phyloP scores from a whole-genome alignment of 2,329 filamentous ascomycete genomes.

The Penicillium psychrosexuale region DNA sequence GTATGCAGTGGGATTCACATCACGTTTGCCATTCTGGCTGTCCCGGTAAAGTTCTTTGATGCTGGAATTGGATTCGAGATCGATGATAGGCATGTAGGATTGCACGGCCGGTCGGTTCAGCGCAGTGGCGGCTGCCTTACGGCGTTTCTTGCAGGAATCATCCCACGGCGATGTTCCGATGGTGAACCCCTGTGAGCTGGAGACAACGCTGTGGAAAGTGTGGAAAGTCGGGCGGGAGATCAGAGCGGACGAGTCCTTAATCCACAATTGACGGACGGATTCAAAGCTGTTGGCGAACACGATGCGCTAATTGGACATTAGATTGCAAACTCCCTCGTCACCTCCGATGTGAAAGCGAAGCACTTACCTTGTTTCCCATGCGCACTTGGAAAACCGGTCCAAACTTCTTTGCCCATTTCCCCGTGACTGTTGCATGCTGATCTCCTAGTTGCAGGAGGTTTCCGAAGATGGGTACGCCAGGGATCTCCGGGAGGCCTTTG shows the following conservation, averaged over 20 bases:
- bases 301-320: slow-evolving; percentile 51
- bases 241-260: slow-evolving; percentile 72
- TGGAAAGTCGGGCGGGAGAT: slow-evolving; percentile 76
- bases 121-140: slow-evolving; percentile 75
- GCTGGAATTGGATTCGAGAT: slow-evolving; percentile 68
- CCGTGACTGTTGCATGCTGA: slow-evolving; percentile 55
- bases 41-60: slow-evolving; percentile 70
- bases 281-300: slow-evolving; percentile 78
- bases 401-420: slow-evolving; percentile 58
- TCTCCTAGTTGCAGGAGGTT: slow-evolving; percentile 60
- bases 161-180: slow-evolving; percentile 84
- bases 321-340: background rate
- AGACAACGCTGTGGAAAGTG: slow-evolving; percentile 78
- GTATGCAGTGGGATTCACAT: slow-evolving; percentile 69
- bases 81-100: slow-evolving; percentile 78
- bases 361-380: slow-evolving; percentile 62
- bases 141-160: slow-evolving; percentile 70
- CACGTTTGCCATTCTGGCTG: slow-evolving; percentile 57
- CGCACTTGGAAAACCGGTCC: slow-evolving; percentile 65
- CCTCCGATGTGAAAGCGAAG: background rate
- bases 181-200: slow-evolving; percentile 72
- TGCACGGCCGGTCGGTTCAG: slow-evolving; percentile 73
- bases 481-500: slow-evolving; percentile 60
- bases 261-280: slow-evolving; percentile 69
- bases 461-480: slow-evolving; percentile 61